Evolutionary conservation across 169 alveolate genomes (phyloP), one percentile per base, ranked within the genome.

Genomic region (Fabrea salina): DNA sequence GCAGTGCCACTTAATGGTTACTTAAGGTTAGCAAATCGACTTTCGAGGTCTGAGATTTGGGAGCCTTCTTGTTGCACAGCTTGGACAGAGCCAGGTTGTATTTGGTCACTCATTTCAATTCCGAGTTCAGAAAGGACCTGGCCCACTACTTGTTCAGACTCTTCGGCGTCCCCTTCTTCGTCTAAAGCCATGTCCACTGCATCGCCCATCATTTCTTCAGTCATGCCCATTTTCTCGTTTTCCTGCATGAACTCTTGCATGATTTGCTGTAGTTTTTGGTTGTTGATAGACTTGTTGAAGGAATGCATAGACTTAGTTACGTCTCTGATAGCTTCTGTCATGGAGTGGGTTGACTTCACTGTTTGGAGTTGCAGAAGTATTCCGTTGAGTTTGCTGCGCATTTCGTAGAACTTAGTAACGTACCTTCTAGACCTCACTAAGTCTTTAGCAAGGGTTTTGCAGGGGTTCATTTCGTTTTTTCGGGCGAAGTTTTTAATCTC

Each of bases 381-480:
- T n/a, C 92, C 94, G 59, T 82, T 85, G 8, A 89, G 87, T 54
- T 89, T 79, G 5, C 85, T 71, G 1, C 61, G 8, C 86, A 89
- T 82, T 59, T 80, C 83, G 43, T 79, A 83, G 74, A 88, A 82
- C 74, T 92, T 90, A 25, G 50, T 57, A 27, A 84, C 79, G 56
- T 89, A 82, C 39, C 57, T 82, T 68, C 90, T 85, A 2, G 71
- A 56, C 27, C 96, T 61, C 22, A 86, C 94, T 44, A 92, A 50
- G 40, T 92, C 96, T 75, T 79, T 86, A 41, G 94, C 89, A 70
- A 89, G 57, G 59, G 87, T 81, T 80, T 85, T 92, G 44, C 87
- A 90, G 5, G 93, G 86, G 5, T 67, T 74, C 58, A 67, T 59
- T 75, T 89, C 86, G 8, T 87, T 87, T 51, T 75, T 67, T 50